Conservation (phyloP, 1,284 basidiomycete species). For the Bondarzewia mesenterica region DNA sequence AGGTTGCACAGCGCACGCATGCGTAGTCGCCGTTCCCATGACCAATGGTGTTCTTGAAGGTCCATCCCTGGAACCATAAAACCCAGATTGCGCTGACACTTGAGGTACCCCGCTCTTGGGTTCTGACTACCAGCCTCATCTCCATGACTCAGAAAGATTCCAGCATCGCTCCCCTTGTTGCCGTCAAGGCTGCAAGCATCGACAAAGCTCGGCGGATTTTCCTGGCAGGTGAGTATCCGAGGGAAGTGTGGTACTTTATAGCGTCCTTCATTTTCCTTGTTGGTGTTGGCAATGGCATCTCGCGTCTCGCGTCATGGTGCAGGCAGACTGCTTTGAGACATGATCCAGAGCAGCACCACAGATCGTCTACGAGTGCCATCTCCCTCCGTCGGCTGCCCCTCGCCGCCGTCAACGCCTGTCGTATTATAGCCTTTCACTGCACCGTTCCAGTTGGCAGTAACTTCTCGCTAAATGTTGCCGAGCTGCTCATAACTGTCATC, state of each 20-base stretch:
- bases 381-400: constrained; percentile 26
- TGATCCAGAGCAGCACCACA: background rate
- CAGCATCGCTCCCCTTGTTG: background rate
- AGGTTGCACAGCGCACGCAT: too few species aligned
- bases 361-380: constrained; percentile 6
- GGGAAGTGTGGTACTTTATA: constrained; percentile 36
- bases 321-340: constrained; percentile 13
- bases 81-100: too few species aligned
- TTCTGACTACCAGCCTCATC: too few species aligned
- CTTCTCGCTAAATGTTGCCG: constrained; percentile 39
- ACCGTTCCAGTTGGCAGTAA: constrained; percentile 32
- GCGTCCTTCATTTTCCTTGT: constrained; percentile 33
- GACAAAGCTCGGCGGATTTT: constrained; percentile 9
- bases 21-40: too few species aligned
- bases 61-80: too few species aligned
- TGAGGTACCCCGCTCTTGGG: too few species aligned
- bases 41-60: too few species aligned
- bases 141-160: background rate
- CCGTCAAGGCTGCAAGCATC: background rate
- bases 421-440: constrained; percentile 42
- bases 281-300: constrained; percentile 28
- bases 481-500: constrained; percentile 34
- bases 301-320: constrained; percentile 13
- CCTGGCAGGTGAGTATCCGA: constrained; percentile 24
- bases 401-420: constrained; percentile 33